Base-by-base conservation (phyloP, 345 rosid species). In the Moringa oleifera region DNA sequence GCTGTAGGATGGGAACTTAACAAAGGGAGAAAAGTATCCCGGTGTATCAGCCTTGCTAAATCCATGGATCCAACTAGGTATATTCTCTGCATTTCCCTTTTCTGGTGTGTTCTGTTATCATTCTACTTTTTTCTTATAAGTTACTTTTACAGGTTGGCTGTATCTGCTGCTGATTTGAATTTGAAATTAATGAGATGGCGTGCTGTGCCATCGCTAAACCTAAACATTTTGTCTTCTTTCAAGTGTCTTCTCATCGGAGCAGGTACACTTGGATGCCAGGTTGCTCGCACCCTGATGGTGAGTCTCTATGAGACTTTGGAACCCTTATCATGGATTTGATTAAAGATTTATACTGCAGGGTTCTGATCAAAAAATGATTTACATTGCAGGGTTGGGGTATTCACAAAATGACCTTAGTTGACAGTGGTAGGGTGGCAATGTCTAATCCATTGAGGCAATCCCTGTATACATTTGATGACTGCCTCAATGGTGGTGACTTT, bases 161-260 rank as follows among this genome's bases (percentile, higher is more conserved):
- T 85, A 75, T 81, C 97, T 57, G 96, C 99, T 0, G 90, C 91
- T 56, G 99, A 90, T 80, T 82, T 94, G 76, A 94, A 94, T 84
- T 78, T 94, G 58, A 94, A 90, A 79, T 64, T 94, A 67, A 94
- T 94, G 97, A 85, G 91, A 72, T 90, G 99, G 99, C 85, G 95
- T 56, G 97, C 94, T 16, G 71, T 90, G 76, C 99, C 99, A 8
- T 90, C 99, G 63, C 87, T 90, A 52, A 66, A 94, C 75, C 70
- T 94, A 69, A 81, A 84, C 51, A 66, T 77, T 45, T 73, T 94
- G 49, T 81, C 86, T 65, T 77, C 95, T 68, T 67, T 63, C 8
- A 94, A 88, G 81, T 94, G 99, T 76, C 99, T 94, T 77, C 97
- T 94, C 70, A 80, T 94, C 36, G 97, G 99, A 75, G 97, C 96